phyloP scores from a whole-genome alignment of 179 eudicot genomes.

The Corrigiola litoralis region DNA sequence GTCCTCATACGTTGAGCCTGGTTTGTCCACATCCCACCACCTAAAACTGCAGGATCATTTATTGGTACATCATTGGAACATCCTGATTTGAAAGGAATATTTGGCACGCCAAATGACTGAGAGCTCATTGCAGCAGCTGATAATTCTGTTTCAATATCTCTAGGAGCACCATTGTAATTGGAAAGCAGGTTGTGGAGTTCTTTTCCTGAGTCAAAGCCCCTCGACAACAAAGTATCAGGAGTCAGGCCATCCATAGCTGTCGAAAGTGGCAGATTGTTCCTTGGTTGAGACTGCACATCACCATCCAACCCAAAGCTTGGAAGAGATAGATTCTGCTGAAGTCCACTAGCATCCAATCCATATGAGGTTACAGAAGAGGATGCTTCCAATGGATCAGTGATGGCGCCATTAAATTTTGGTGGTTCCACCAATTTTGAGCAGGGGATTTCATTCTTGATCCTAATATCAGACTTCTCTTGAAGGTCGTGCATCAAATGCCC shows the following conservation, averaged over 20 bases:
- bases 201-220: constrained; percentile 85
- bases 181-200: constrained; percentile 73
- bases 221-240: constrained; percentile 87
- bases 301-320: constrained; percentile 62
- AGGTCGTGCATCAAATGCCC: constrained; percentile 44
- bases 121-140: constrained; percentile 74
- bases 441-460: constrained; percentile 55
- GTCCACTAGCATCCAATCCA: constrained; percentile 67
- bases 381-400: constrained; percentile 65
- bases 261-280: constrained; percentile 50
- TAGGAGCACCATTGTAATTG: constrained; percentile 53
- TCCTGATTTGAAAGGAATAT: constrained; percentile 69
- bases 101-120: constrained; percentile 76
- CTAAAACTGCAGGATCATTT: constrained; percentile 59
- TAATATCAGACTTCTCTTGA: constrained; percentile 43
- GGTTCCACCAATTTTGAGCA: constrained; percentile 50
- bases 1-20: constrained; percentile 93
- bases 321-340: constrained; percentile 59
- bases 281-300: constrained; percentile 72
- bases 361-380: constrained; percentile 81
- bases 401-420: constrained; percentile 45
- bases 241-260: constrained; percentile 54
- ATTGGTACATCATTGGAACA: constrained; percentile 65
- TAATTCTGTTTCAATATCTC: constrained; percentile 76
- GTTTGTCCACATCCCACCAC: constrained; percentile 71